Evolutionary conservation across 2,329 filamentous ascomycete species (phyloP), one percentile per base, ranked within the genome.

Genomic region (Endoconidiophora polonica): DNA sequence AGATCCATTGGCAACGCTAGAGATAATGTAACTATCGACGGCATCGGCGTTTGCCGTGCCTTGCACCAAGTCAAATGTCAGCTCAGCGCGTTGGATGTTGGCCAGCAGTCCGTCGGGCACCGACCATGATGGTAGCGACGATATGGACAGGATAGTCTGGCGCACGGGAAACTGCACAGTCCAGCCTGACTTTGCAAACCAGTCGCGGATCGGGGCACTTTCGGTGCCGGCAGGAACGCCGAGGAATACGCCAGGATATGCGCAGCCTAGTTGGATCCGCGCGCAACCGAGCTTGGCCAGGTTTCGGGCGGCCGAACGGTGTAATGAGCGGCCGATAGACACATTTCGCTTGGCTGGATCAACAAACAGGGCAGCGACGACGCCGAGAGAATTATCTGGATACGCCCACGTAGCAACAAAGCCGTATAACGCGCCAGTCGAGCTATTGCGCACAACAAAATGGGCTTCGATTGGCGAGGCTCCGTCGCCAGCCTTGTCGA

Each of bases 151-250:
- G 60, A 82, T 87, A 58, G 69, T 70, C 18, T 77, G 58, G 12
- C 72, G 68, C 9, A 71, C 68, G 2, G 74, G 72, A 52, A 75
- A 76, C 44, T 74, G 69, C 0, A 70, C 81, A 58, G 93, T 87
- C 88, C 88, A 95, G 12, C 90, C 88, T 44, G 87, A 74, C 56
- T 81, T 85, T n/a, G 81, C 77, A 62, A 95, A 94, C 88, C 88
- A 96, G 42, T 84, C 77, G 56, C 73, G 76, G 38, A 70, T 61
- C 16, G 66, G 66, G 45, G 71, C 67, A 7, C 22, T 39, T 6
- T 49, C 51, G n/a, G 29, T 62, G 29, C 60, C 58, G 20, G 38
- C 38, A 0, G 88, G 87, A 7, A 94, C 83, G 0, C 88, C 90
- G 0, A 86, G 75, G 59, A 88, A 95, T 22, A 94, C 77, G n/a